Evolutionary conservation across 1,284 basidiomycete species (phyloP), one percentile per base, ranked within the genome.

Genomic region (Irpex lacteus): DNA sequence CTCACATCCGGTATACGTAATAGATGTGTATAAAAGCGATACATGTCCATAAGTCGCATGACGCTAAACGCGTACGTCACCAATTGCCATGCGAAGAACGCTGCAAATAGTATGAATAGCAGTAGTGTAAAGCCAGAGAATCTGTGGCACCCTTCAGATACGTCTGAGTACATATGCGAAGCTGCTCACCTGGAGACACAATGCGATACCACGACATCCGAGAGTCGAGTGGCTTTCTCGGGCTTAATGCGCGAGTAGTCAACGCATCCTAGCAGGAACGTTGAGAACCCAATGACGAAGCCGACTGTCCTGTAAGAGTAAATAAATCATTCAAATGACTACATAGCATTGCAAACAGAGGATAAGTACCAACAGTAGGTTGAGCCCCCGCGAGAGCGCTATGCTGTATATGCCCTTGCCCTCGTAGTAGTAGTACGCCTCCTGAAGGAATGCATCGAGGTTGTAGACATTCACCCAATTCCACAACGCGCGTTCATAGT

Each of bases 401-500:
- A 99, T 99, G 70, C 94, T 96, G 76, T 92, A 96, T 59, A 98
- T 90, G 0, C 97, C 97, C 73, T 98, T 98, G 38, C 96, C 96
- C 70, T 94, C 90, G 74, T 99, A 99, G 76, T 98, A 99, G 60
- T 85, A 83, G 76, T 99, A 99, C 50, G 94, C 94, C 70, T 98
- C 95, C 78, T 97, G 94, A 37, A 99, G 78, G 76, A 98, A 99
- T 5, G 88, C 89, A 72, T 99, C 97, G 49, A 99, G 83, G 74
- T 99, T 97, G 72, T 95, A 94, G 6, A 98, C 94, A 74, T 99
- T 99, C 66, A 98, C 95, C 98, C 98, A 99, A 67, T 94, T 92
- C 98, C 98, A 99, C 53, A 98, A 75, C 0, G 97, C 97, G 68
- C 88, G 88, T 75, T 98, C 95, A 73, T 94, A 90, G 13, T 88